Evolutionary conservation across 78 protist genomes (phyloP).

Genomic region (Polysphondylium violaceum): DNA sequence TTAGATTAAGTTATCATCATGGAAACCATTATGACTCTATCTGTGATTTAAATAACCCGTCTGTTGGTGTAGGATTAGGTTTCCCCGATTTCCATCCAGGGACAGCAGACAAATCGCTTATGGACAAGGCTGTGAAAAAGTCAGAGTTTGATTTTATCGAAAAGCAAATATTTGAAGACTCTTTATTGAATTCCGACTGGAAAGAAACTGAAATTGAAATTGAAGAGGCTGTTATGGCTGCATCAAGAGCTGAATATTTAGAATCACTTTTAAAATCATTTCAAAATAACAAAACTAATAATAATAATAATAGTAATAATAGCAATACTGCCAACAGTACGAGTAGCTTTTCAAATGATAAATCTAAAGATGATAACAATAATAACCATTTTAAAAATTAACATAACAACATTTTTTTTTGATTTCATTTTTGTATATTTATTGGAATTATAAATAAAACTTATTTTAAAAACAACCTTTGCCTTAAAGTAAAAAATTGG

Average conservation of each 20-base stretch:
- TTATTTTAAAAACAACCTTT: no score
- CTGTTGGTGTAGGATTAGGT: conserved; percentile 88
- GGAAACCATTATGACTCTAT: conserved; percentile 84
- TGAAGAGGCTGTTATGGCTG: conserved; percentile 76
- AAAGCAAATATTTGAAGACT: conserved; percentile 40
- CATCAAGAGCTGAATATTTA: conserved; percentile 55
- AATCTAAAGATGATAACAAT: neutral
- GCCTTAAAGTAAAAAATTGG: no score
- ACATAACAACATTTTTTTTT: neutral
- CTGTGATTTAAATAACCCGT: conserved; percentile 72
- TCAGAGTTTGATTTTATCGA: conserved; percentile 63
- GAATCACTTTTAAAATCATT: conserved; percentile 20
- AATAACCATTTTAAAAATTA: neutral
- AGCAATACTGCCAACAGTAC: neutral
- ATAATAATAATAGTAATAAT: conserved; percentile 6
- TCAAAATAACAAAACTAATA: neutral
- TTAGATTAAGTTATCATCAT: conserved; percentile 70
- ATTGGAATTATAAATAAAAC: no score
- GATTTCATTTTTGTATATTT: no score
- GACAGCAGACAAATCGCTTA: conserved; percentile 56
- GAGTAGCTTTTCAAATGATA: neutral
- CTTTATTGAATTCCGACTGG: conserved; percentile 62
- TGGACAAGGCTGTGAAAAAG: conserved; percentile 43
- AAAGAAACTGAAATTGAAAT: conserved; percentile 69
- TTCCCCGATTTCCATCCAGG: conserved; percentile 83